Conservation (phyloP, 2,329 filamentous ascomycete genomes). For the Tolypocladium nubicola region DNA sequence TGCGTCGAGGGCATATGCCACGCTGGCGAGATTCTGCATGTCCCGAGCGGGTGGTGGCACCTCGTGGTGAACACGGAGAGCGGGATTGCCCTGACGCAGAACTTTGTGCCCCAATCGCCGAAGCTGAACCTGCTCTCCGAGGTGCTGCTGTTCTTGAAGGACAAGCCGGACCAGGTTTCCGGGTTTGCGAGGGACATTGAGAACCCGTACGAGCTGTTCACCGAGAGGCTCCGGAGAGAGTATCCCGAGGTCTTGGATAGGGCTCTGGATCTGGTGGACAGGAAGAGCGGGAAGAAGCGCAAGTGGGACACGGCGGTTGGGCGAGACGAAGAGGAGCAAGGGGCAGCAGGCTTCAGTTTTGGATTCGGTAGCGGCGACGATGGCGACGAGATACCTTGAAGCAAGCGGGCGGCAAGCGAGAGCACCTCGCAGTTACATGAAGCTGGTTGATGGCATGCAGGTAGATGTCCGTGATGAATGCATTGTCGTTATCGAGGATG, state of each 20-base stretch:
- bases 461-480: too few relatives aligned
- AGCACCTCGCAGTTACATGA: not conserved
- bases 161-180: conserved; percentile 77
- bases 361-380: conserved; percentile 40
- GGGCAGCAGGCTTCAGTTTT: conserved; percentile 38
- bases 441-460: too few relatives aligned
- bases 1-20: conserved; percentile 79
- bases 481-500: too few relatives aligned
- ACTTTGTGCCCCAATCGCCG: conserved; percentile 68
- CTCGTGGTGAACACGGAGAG: conserved; percentile 81
- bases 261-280: conserved; percentile 54
- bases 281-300: conserved; percentile 57
- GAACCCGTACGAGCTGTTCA: conserved; percentile 67
- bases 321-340: conserved; percentile 21
- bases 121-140: conserved; percentile 51
- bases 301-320: conserved; percentile 75
- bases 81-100: conserved; percentile 86
- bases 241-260: conserved; percentile 59
- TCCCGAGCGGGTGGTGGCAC: conserved; percentile 95
- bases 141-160: conserved; percentile 68
- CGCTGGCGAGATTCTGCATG: conserved; percentile 79
- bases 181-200: conserved; percentile 66
- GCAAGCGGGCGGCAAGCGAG: not conserved
- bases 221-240: conserved; percentile 50
- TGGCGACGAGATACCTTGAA: conserved; percentile 35